A percentile compares a stretch with the other conserved stretches of the same genome.
Conservation (phyloP, 805 yeast genomes). For the Priceomyces fermenticarens region DNA sequence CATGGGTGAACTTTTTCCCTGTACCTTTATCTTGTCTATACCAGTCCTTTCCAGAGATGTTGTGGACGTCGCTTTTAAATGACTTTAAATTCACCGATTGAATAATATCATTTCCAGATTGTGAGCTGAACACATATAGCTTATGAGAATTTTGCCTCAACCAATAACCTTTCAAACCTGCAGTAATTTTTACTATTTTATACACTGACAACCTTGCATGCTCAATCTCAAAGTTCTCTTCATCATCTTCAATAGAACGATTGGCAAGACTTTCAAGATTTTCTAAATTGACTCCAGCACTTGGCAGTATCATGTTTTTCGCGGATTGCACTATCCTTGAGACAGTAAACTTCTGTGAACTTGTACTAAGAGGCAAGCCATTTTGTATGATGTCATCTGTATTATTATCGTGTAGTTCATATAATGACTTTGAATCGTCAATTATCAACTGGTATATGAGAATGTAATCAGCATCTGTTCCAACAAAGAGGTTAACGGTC, state of each 20-base stretch:
- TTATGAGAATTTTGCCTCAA: slow-evolving; percentile 38
- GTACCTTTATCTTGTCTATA: slow-evolving; percentile 11
- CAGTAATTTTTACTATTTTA: slow-evolving; percentile 32
- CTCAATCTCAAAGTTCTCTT: slow-evolving; percentile 23
- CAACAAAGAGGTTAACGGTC: slow-evolving; percentile 35
- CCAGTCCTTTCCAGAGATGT: slow-evolving; percentile 28
- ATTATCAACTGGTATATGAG: slow-evolving; percentile 39
- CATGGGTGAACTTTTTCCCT: slow-evolving; percentile 12
- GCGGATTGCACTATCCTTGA: slow-evolving; percentile 29
- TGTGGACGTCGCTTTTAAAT: slow-evolving; percentile 25
- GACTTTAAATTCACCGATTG: slow-evolving; percentile 34
- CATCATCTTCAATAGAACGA: slow-evolving; percentile 27
- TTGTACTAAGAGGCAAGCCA: slow-evolving; percentile 29
- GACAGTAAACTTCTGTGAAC: slow-evolving; percentile 23
- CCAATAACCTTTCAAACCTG: slow-evolving; percentile 32
- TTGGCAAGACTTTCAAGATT: slow-evolving; percentile 34
- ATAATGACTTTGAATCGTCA: slow-evolving; percentile 28
- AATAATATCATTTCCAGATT: slow-evolving; percentile 16
- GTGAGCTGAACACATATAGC: slow-evolving; percentile 27
- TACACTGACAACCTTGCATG: slow-evolving; percentile 24
- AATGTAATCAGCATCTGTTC: slow-evolving; percentile 37
- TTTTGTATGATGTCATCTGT: slow-evolving; percentile 31
- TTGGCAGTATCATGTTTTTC: slow-evolving; percentile 28
- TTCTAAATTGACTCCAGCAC: slow-evolving; percentile 22
- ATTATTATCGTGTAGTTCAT: slow-evolving; percentile 26